A percentile compares a stretch with the other conserved stretches of the same genome.
phyloP scores from a whole-genome alignment of 768 basidiomycete genomes.

The Lactarius indigo region DNA sequence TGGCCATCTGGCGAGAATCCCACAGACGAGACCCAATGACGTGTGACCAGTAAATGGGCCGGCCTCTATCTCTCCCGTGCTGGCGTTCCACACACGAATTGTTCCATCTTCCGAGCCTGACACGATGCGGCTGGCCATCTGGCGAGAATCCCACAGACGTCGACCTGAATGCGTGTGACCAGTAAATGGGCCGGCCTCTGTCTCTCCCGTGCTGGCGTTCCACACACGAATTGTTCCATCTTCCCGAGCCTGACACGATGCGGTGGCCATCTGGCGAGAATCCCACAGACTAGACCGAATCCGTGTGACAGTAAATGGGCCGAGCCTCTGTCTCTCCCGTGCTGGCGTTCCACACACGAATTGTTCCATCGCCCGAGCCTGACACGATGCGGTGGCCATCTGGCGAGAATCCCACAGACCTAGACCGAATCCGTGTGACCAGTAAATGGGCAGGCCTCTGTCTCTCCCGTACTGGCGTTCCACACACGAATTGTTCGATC shows the following conservation, averaged over 20 bases:
- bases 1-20: not conserved
- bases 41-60: not conserved
- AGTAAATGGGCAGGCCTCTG: not conserved
- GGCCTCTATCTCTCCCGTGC: not conserved
- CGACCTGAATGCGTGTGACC: not conserved
- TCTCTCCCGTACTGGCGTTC: not conserved
- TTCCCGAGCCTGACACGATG: not conserved
- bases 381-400: not conserved
- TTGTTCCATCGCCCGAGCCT: not conserved
- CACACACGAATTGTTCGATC: not conserved
- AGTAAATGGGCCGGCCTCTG: too few relatives aligned
- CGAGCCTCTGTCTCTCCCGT: not conserved
- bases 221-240: not conserved
- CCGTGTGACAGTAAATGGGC: not conserved
- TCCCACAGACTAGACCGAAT: not conserved
- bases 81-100: not conserved
- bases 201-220: too few relatives aligned
- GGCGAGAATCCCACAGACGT: not conserved
- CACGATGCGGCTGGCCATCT: not conserved
- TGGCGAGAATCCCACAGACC: not conserved
- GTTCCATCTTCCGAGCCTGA: not conserved
- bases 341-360: not conserved
- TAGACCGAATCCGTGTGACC: not conserved
- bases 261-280: not conserved
- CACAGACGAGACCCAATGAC: not conserved